Conservation (phyloP, 2,329 filamentous ascomycete genomes). For the Pyrenophora tritici-repentis region DNA sequence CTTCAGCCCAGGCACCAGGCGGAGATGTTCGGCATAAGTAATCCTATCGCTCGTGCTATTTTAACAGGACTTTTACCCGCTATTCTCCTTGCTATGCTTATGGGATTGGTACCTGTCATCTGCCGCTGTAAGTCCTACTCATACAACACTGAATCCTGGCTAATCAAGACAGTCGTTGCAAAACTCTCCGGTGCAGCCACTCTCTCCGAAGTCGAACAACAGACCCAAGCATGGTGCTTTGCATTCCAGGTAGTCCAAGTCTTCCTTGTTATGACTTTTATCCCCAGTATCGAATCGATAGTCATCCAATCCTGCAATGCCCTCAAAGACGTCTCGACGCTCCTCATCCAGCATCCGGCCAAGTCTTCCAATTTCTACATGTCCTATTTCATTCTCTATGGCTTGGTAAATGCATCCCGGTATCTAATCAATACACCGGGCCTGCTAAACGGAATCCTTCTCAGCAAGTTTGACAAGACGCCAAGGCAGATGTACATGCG, state of each 20-base stretch:
- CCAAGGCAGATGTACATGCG: conserved; percentile 50
- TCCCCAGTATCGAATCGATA: conserved; percentile 73
- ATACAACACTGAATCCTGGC: not conserved
- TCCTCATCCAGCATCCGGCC: conserved; percentile 77
- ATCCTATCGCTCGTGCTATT: conserved; percentile 48
- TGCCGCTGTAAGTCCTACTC: conserved; percentile 26
- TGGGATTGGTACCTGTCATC: conserved; percentile 52
- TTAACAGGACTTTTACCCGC: conserved; percentile 54
- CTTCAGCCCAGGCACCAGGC: conserved; percentile 46
- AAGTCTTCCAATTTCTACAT: conserved; percentile 94
- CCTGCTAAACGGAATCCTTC: conserved; percentile 81
- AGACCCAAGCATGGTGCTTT: conserved; percentile 92
- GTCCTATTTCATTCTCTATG: conserved; percentile 91
- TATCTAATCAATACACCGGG: conserved; percentile 76
- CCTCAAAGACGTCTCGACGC: conserved; percentile 63
- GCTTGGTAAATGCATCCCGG: conserved; percentile 49
- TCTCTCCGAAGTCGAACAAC: conserved; percentile 62
- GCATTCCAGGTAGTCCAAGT: conserved; percentile 92
- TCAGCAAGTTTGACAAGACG: conserved; percentile 64
- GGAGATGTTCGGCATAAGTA: conserved; percentile 50
- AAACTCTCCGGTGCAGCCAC: conserved; percentile 46
- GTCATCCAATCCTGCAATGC: conserved; percentile 62
- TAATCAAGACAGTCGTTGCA: conserved; percentile 30
- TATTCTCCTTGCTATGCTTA: conserved; percentile 50
- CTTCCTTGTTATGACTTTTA: conserved; percentile 83